These are phyloP conservation scores for Suzukiozyma palmioleophila DNA, from an alignment of 1,139 yeast genomes.

Conservation along the genomic window DNA sequence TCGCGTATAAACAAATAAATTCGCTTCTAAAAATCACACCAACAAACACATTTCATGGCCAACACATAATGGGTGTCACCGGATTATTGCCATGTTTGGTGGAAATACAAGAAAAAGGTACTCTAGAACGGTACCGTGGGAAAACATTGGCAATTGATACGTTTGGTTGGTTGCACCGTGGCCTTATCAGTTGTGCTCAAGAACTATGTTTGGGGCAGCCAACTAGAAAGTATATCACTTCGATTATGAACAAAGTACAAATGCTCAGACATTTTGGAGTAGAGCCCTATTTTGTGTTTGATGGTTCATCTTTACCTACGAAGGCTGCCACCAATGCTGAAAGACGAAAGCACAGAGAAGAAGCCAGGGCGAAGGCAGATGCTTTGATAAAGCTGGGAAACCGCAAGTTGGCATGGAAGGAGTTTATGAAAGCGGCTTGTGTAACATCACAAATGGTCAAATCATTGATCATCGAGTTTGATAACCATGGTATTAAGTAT, in stretches of 20 bases:
- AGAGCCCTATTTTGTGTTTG: conserved; percentile 86
- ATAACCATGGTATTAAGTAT: conserved; percentile 54
- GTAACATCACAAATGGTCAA: conserved; percentile 92
- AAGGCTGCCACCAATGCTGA: conserved; percentile 71
- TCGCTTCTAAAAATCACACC: no score
- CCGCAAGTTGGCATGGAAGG: conserved; percentile 56
- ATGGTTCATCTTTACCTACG: conserved; percentile 83
- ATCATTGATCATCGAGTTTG: conserved; percentile 70
- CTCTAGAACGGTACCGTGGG: conserved; percentile 63
- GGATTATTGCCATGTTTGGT: conserved; percentile 75
- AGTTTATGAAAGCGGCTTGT: conserved; percentile 75
- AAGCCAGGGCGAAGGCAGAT: conserved; percentile 55
- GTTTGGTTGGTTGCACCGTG: conserved; percentile 94
- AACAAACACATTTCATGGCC: background rate
- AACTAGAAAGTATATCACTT: conserved; percentile 61
- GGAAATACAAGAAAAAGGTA: conserved; percentile 59
- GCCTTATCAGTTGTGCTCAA: conserved; percentile 77
- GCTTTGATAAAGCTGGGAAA: conserved; percentile 50
- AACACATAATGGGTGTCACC: conserved; percentile 65
- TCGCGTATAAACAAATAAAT: no score
- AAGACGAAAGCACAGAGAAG: conserved; percentile 52
- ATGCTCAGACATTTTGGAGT: conserved; percentile 68
- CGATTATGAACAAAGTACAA: conserved; percentile 56
- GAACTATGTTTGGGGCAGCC: conserved; percentile 73
- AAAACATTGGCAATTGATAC: conserved; percentile 87